Conservation (phyloP, 148 eudicot species). For the Chenopodium quinoa region DNA sequence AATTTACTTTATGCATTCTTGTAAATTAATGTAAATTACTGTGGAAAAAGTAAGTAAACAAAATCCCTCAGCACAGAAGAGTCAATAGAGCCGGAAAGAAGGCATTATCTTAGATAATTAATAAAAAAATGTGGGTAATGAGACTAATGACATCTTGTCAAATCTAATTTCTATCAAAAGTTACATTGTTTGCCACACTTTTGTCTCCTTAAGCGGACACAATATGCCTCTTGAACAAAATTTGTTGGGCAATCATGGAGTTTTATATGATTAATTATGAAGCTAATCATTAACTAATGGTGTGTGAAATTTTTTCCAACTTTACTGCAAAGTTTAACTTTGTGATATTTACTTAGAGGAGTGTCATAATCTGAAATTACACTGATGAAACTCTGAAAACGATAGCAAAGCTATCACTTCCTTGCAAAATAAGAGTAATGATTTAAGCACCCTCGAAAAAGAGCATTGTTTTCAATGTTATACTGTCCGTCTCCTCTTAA, state of each 20-base stretch:
- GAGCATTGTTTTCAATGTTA: too few species aligned
- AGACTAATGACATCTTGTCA: slow-evolving; percentile 1
- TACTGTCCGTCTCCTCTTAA: background rate
- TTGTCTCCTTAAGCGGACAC: slow-evolving; percentile 14
- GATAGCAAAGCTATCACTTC: background rate
- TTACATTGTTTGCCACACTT: background rate
- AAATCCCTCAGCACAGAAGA: background rate
- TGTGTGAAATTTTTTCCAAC: background rate
- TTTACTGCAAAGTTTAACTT: background rate
- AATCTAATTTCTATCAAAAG: slow-evolving; percentile 1
- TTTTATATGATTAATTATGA: slow-evolving; percentile 2
- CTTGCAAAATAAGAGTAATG: background rate
- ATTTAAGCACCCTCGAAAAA: background rate
- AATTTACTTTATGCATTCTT: slow-evolving; percentile 3
- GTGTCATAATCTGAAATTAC: background rate
- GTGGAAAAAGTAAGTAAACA: slow-evolving; percentile 5
- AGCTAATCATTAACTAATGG: background rate
- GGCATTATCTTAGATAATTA: slow-evolving; percentile 1
- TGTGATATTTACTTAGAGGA: background rate
- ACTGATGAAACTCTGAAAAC: background rate
- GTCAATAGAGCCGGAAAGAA: slow-evolving; percentile 25
- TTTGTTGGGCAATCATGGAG: slow-evolving; percentile 16
- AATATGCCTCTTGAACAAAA: background rate
- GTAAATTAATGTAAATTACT: slow-evolving; percentile 5
- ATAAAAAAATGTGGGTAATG: background rate